phyloP scores from a whole-genome alignment of 768 basidiomycete genomes.

The Lentinula lateritia region DNA sequence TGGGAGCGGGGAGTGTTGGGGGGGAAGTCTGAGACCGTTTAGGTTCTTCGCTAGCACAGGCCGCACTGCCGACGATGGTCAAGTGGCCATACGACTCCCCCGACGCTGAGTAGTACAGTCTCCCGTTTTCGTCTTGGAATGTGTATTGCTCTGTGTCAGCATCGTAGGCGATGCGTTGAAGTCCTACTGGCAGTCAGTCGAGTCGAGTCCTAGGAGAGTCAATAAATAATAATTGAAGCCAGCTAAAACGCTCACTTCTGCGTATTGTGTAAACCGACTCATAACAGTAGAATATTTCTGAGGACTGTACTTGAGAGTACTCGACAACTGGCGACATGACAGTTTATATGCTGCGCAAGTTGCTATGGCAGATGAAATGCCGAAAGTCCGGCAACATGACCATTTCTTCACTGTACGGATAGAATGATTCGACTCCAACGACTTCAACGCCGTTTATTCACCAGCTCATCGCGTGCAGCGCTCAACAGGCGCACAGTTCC shows the following conservation, averaged over 20 bases:
- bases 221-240: too few species aligned
- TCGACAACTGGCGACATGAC: too few species aligned
- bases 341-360: too few species aligned
- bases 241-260: constrained; percentile 34
- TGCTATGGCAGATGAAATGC: too few species aligned
- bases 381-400: too few species aligned
- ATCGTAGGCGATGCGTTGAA: constrained; percentile 48
- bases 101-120: constrained; percentile 37
- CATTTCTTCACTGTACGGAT: too few species aligned
- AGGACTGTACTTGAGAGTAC: too few species aligned
- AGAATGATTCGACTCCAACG: neutral
- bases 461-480: too few species aligned
- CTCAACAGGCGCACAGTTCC: constrained; percentile 42
- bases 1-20: constrained; percentile 15
- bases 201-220: too few species aligned
- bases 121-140: constrained; percentile 40
- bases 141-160: constrained; percentile 46
- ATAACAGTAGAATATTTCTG: neutral
- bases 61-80: constrained; percentile 20
- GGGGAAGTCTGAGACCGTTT: constrained; percentile 1
- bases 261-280: constrained; percentile 26
- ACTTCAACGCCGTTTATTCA: too few species aligned
- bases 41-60: neutral
- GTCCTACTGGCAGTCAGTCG: constrained; percentile 40
- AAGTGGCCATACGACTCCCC: constrained; percentile 41